Evolutionary conservation across 768 basidiomycete species (phyloP).

Genomic region (Lactifluus volemus): DNA sequence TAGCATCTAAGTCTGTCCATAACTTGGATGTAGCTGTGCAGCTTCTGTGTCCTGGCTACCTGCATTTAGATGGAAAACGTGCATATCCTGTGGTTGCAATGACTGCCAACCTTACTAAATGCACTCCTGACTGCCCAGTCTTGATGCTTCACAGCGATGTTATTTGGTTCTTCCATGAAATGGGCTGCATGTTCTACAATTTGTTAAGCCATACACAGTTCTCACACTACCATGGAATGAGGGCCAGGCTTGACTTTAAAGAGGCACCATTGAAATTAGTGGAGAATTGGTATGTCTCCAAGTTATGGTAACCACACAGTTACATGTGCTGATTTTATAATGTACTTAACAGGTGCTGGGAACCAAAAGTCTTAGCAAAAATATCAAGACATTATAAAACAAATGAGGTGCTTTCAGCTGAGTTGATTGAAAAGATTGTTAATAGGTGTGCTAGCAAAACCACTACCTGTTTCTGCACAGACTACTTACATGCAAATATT

Average conservation of each 20-base stretch:
- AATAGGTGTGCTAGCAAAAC: conserved; percentile 42
- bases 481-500: background rate
- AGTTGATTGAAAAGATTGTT: conserved; percentile 72
- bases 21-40: conserved; percentile 74
- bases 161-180: conserved; percentile 88
- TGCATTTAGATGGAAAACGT: conserved; percentile 44
- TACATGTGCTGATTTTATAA: background rate
- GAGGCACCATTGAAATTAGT: conserved; percentile 91
- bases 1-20: conserved; percentile 58
- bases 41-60: conserved; percentile 61
- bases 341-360: conserved; percentile 54
- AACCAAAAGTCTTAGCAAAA: conserved; percentile 60
- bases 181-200: conserved; percentile 47
- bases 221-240: conserved; percentile 78
- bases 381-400: conserved; percentile 81
- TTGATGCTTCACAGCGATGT: conserved; percentile 84
- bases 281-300: conserved; percentile 61
- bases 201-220: conserved; percentile 64
- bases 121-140: conserved; percentile 71
- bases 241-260: conserved; percentile 73
- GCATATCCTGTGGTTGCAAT: conserved; percentile 72
- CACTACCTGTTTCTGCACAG: background rate
- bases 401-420: conserved; percentile 57
- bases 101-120: conserved; percentile 88
- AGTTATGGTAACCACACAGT: background rate